phyloP scores from a whole-genome alignment of 345 rosid species.

The Boechera divaricarpa region DNA sequence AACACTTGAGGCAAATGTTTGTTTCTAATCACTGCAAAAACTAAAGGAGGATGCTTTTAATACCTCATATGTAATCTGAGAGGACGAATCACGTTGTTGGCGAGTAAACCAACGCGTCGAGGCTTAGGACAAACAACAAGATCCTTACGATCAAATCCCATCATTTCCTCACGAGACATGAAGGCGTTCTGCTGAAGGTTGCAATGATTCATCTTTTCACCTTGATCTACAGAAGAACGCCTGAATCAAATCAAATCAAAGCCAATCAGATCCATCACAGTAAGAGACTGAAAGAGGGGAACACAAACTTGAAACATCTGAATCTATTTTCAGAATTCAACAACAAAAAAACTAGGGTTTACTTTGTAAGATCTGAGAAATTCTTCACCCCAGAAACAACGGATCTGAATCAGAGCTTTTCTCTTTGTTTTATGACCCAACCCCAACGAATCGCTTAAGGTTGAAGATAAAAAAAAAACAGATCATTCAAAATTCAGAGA shows the following conservation, averaged over 20 bases:
- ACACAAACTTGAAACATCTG: not conserved
- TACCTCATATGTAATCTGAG: slow-evolving; percentile 72
- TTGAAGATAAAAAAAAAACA: not conserved
- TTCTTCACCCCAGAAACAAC: not conserved
- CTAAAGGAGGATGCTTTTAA: slow-evolving; percentile 4
- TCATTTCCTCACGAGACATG: slow-evolving; percentile 61
- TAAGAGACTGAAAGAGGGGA: not conserved
- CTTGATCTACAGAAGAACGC: slow-evolving; percentile 58
- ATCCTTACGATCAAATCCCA: slow-evolving; percentile 61
- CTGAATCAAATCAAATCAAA: slow-evolving; percentile 30
- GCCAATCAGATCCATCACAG: slow-evolving; percentile 16
- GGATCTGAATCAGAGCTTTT: slow-evolving; percentile 18
- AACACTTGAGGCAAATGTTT: not conserved
- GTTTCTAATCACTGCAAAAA: not conserved
- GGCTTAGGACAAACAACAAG: slow-evolving; percentile 90
- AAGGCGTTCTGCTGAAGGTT: slow-evolving; percentile 80
- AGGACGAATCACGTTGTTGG: slow-evolving; percentile 55
- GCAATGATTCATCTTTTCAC: slow-evolving; percentile 69
- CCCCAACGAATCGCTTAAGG: not conserved
- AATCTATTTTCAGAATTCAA: not conserved
- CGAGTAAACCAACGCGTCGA: slow-evolving; percentile 64
- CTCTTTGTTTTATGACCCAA: not conserved
- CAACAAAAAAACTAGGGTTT: not conserved
- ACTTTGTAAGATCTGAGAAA: slow-evolving; percentile 30
- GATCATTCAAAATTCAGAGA: slow-evolving; percentile 22